These are phyloP conservation scores for Aspergillus hancockii DNA, from an alignment of 495 filamentous ascomycete species.

Conservation along the genomic window DNA sequence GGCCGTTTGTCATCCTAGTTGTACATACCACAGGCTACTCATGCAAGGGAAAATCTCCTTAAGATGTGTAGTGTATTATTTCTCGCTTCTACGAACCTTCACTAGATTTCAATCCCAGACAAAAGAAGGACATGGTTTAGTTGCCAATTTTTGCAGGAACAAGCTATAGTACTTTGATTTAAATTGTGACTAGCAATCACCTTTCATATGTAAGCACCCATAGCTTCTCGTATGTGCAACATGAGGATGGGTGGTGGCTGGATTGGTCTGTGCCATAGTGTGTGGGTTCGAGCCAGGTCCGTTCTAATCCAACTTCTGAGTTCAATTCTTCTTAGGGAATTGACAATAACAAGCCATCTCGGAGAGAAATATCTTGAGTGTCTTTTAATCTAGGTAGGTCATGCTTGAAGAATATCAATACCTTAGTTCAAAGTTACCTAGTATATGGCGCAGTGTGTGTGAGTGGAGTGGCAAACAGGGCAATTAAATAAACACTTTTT, in stretches of 20 bases:
- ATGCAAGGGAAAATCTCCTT: too few species aligned
- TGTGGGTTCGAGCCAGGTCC: background rate
- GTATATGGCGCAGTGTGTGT: background rate
- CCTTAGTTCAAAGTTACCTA: background rate
- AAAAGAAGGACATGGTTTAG: background rate
- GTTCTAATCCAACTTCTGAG: background rate
- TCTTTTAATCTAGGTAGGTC: background rate
- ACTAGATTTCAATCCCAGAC: too few species aligned
- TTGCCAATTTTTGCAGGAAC: background rate
- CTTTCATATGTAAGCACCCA: background rate
- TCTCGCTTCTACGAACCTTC: too few species aligned
- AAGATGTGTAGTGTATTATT: too few species aligned
- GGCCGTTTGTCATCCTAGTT: too few species aligned
- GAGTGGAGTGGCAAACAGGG: constrained; percentile 4
- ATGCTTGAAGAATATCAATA: background rate
- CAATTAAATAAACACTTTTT: constrained; percentile 6
- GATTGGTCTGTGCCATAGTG: background rate
- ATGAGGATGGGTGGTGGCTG: background rate
- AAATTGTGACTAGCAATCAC: background rate
- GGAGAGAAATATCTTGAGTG: background rate
- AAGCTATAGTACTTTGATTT: background rate
- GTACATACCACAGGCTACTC: too few species aligned
- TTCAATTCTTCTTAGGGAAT: background rate
- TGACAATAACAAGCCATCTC: background rate
- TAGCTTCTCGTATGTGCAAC: background rate